Evolutionary conservation across 768 basidiomycete genomes (phyloP), one percentile per base, ranked within the genome.

Genomic region (Daedaleopsis nitida): DNA sequence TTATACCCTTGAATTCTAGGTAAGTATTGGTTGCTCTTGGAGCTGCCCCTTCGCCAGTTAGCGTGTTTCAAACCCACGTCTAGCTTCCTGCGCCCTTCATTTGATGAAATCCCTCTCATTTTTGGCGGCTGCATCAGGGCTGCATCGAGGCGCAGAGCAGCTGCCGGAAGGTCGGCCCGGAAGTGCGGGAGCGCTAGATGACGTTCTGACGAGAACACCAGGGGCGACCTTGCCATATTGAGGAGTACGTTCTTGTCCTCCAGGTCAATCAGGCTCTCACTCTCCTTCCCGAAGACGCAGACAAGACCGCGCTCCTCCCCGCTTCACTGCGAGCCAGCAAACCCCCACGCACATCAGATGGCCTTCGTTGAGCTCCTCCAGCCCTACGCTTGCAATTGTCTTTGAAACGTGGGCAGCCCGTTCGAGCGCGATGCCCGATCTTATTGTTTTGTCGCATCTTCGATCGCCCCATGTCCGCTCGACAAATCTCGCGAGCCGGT

Each of bases 291-390:
- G 50, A 51, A 62, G 49, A 47, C 50, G n/a, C 49, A 44, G 32
- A 62, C 60, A 62, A 62, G 60, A 57, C 60, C 27, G 32, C 23
- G 23, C 27, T 48, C 12, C 60, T 47, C 51, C 50, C 37, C 56
- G 55, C 34, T 51, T 12, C 55, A 52, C 52, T 50, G 35, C 35
- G 35, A 16, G 32, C 60, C 47, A 52, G 34, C 12, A 44, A 44
- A 38, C 34, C 47, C 43, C 11, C 34, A 27, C 50, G 37, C 35
- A 23, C 60, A 62, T 62, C 60, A 62, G 60, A 57, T 52, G 27
- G 24, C 32, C 1, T 32, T 1, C 24, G 10, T 4, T 27, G 51
- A n/a, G n/a, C 23, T 24, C 19, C 47, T n/a, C n/a, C n/a, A n/a
- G n/a, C n/a, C n/a, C n/a, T n/a, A n/a, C 27, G 27, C 23, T 13